Base-by-base conservation (phyloP, 2,329 filamentous ascomycete species). In the Coniochaeta ligniaria region DNA sequence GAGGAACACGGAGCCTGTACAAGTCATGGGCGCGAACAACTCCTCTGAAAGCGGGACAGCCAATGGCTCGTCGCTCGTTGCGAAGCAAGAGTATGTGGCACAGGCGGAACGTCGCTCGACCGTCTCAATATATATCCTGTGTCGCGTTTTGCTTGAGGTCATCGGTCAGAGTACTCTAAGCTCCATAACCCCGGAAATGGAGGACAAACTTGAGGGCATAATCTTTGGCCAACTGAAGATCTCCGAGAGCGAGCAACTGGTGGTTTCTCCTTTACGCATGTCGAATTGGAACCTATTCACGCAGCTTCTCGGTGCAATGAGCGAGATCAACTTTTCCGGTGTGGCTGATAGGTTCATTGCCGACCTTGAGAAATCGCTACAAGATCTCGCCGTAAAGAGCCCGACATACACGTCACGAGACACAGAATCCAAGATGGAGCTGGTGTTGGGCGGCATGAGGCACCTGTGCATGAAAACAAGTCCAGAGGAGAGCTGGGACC, bases 251-350 rank as follows among this genome's bases (percentile, higher is more conserved):
- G 92, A 96, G 8, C 87, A 93, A 68, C 78, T 94, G 3, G 79
- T 86, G 63, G 80, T 88, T 9, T 96, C 92, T 0, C 87, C 91
- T 0, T 79, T 98, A 26, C 92, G 92, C 65, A 86, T 95, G 74
- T 91, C 95, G 16, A 99, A 99, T 69, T 99, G 94, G 94, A 90
- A 91, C 62, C 86, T 99, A 2, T 97, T 97, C 72, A 89, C 92
- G 22, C 91, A 96, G 68, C 79, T 99, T 3, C 83, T 99, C 1
- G 95, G 96, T n/a, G 89, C 93, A 43, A 96, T 99, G 90, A 97
- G 95, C 74, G 89, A 90, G 52, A 88, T 95, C 65, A 94, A 96
- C 70, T 98, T 99, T 72, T 78, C 85, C 17, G 90, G 88, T 60
- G 93, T 99, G 54, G 87, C 91, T 3, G 85, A 87, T 60, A 87